Evolutionary conservation across 192 early-diverging fungal genomes (phyloP).

Genomic region (Neocallimastix lanati): DNA sequence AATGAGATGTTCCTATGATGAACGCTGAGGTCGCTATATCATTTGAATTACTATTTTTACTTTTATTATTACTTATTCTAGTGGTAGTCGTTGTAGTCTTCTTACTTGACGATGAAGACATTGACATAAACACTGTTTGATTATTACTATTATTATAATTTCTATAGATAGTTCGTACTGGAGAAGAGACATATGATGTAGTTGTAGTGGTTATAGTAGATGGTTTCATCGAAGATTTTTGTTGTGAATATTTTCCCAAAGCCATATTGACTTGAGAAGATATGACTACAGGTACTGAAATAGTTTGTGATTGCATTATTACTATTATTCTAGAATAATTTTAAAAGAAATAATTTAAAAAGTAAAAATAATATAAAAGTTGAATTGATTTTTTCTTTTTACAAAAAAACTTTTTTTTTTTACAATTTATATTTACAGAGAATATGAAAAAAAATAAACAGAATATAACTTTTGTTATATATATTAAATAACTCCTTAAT

Average conservation of each 20-base stretch:
- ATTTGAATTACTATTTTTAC: not conserved
- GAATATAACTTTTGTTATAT: too few relatives aligned
- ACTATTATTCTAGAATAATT: too few relatives aligned
- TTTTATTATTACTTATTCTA: not conserved
- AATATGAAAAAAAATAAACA: too few relatives aligned
- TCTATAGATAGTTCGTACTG: not conserved
- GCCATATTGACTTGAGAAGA: not conserved
- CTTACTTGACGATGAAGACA: not conserved
- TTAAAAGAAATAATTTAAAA: not conserved
- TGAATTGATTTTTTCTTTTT: not conserved
- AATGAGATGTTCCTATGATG: not conserved
- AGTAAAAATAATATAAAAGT: not conserved
- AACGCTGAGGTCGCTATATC: not conserved
- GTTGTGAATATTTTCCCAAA: not conserved
- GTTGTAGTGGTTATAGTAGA: not conserved
- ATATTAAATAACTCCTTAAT: too few relatives aligned
- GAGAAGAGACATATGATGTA: not conserved
- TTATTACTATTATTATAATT: not conserved
- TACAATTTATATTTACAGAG: too few relatives aligned
- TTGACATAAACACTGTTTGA: not conserved
- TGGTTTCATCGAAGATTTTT: not conserved
- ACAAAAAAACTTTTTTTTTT: too few relatives aligned
- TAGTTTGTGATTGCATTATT: not conserved
- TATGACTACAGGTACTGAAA: not conserved
- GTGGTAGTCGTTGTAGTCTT: not conserved